A percentile compares a stretch with the other conserved stretches of the same genome.
These are phyloP conservation scores for Laburnicola sp. DNA, from an alignment of 2,329 filamentous ascomycete genomes.

Conservation along the genomic window DNA sequence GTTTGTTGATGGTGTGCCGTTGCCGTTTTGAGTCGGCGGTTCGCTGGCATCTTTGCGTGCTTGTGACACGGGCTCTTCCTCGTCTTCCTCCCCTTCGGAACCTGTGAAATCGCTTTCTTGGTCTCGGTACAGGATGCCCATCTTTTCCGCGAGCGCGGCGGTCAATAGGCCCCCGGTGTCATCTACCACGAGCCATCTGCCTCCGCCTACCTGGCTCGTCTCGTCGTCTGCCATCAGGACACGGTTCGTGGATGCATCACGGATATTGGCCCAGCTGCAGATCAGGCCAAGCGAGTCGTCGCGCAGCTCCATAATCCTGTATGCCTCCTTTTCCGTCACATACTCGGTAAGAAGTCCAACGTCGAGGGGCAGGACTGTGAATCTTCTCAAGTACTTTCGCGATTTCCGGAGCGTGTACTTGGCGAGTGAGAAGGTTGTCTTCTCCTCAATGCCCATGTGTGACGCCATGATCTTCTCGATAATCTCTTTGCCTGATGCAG, in stretches of 20 bases:
- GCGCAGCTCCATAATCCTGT: constrained; percentile 80
- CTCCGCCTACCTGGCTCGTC: constrained; percentile 49
- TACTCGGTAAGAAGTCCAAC: constrained; percentile 75
- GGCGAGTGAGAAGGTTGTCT: constrained; percentile 88
- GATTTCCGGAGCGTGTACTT: constrained; percentile 96
- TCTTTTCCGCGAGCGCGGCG: constrained; percentile 82
- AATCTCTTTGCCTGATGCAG: constrained; percentile 80
- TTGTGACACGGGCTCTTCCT: background rate
- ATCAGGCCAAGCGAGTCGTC: constrained; percentile 81
- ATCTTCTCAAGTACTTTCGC: constrained; percentile 88
- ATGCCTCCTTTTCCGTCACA: constrained; percentile 78
- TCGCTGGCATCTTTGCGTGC: background rate
- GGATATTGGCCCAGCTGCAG: constrained; percentile 87
- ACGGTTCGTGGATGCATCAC: constrained; percentile 61
- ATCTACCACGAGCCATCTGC: constrained; percentile 80
- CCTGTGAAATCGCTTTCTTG: constrained; percentile 34
- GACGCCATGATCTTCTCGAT: constrained; percentile 91
- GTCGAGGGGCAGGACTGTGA: constrained; percentile 83
- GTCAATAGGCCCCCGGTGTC: constrained; percentile 83
- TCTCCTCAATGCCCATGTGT: constrained; percentile 87
- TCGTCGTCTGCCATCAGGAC: constrained; percentile 35
- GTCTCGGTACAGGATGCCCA: constrained; percentile 72
- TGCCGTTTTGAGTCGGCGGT: background rate
- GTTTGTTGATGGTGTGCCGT: constrained; percentile 8
- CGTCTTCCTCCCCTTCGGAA: constrained; percentile 1